Evolutionary conservation across 2,329 filamentous ascomycete species (phyloP), one percentile per base, ranked within the genome.

Genomic region (Botrytis deweyae): DNA sequence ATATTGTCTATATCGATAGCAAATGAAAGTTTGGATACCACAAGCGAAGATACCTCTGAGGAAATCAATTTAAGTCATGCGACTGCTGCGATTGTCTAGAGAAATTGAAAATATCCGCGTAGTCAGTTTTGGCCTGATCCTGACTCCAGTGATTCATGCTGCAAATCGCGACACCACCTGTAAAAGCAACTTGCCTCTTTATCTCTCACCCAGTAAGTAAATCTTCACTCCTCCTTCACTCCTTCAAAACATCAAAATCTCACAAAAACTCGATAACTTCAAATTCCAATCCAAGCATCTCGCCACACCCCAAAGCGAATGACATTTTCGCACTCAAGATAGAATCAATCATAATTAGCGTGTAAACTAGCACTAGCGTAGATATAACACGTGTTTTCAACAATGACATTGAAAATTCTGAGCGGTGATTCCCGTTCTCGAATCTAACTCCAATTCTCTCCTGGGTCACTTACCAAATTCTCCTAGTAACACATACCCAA

Each of bases 211-310:
- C 29, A 29, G 29, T 29, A 29, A 55, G 52, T 18, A 55, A 3
- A 55, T 8, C 6, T 29, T 8, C 52, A 29, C 25, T 18, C n/a
- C 6, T 18, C 0, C 6, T 18, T 1, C n/a, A n/a, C n/a, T n/a
- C n/a, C n/a, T 16, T 29, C 14, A 3, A 8, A 4, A 0, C 3
- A 55, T 55, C n/a, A 4, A 18, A 29, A 5, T 7, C 0, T 0
- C 1, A 29, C 25, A 29, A 29, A 3, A 55, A 8, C 14, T 55
- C 52, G 6, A 29, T 18, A 29, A 3, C 6, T 4, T n/a, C 52
- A 29, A 55, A 7, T 6, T 6, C 14, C 52, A 18, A 29, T 18
- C 52, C 14, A 55, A 18, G 16, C 29, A 1, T 29, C 52, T 18
- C 8, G 14, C n/a, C 52, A 29, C 14, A n/a, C 14, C 3, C 1